Evolutionary conservation across 495 filamentous ascomycete species (phyloP).

Genomic region (Aspergillus panamensis): DNA sequence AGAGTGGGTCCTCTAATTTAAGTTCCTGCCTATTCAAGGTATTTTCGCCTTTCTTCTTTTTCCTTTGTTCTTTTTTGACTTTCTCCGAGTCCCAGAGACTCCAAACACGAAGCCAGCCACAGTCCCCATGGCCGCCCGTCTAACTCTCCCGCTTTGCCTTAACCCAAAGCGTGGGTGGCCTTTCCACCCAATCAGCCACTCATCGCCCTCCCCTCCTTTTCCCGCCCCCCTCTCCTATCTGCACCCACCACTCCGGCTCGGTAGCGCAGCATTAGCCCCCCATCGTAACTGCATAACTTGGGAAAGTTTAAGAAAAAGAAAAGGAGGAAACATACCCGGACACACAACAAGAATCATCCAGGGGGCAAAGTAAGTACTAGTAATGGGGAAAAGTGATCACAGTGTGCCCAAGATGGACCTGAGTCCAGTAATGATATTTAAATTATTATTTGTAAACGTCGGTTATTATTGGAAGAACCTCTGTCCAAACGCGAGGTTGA

Average conservation of each 20-base stretch:
- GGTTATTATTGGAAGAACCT: background rate
- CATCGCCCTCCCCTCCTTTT: constrained; percentile 7
- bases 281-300: constrained; percentile 1
- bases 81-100: background rate
- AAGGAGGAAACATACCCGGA: background rate
- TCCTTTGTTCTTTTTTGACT: constrained; percentile 1
- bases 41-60: constrained; percentile 1
- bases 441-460: background rate
- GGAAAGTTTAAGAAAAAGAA: background rate
- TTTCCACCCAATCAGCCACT: constrained; percentile 15
- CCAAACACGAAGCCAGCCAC: constrained; percentile 14
- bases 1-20: constrained; percentile 2
- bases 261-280: constrained; percentile 7
- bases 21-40: constrained; percentile 6
- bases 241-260: constrained; percentile 20
- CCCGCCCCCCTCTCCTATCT: constrained; percentile 9
- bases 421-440: background rate
- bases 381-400: background rate
- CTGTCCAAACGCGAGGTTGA: background rate
- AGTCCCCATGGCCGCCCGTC: constrained; percentile 16
- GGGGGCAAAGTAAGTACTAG: background rate
- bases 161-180: constrained; percentile 11
- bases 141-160: constrained; percentile 15
- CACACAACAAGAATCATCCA: background rate
- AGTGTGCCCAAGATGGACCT: too few relatives aligned